A percentile compares a stretch with the other conserved stretches of the same genome.
These are phyloP conservation scores for Isoetes taiwanensis DNA, from an alignment of 75 land plant genomes.

Conservation along the genomic window DNA sequence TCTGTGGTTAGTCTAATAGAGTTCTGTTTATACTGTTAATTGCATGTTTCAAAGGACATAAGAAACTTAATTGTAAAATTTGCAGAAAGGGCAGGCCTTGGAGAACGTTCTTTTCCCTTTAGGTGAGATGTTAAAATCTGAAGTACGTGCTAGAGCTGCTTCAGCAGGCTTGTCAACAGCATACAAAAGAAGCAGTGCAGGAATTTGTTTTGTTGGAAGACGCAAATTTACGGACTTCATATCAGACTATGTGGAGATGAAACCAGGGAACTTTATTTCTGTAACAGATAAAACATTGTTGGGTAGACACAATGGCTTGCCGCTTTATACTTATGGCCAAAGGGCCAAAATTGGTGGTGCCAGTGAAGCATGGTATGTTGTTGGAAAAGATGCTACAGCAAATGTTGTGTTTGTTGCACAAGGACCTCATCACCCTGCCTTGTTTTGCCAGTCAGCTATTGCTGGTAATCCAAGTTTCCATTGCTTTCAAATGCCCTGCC, in stretches of 20 bases:
- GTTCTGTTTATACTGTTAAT: not conserved
- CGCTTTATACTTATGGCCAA: constrained; percentile 21
- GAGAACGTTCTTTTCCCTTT: constrained; percentile 15
- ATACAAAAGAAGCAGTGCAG: constrained; percentile 18
- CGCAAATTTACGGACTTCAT: constrained; percentile 18
- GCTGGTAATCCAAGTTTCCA: constrained; percentile 1
- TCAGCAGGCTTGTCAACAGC: constrained; percentile 14
- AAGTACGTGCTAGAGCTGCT: constrained; percentile 10
- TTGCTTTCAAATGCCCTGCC: not conserved
- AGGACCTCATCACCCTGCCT: constrained; percentile 18
- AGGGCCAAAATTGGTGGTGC: constrained; percentile 14
- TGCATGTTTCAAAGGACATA: too few species aligned
- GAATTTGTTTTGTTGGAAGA: constrained; percentile 20
- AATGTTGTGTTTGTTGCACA: constrained; percentile 15
- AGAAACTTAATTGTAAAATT: too few species aligned
- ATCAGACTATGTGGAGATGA: constrained; percentile 20
- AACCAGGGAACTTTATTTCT: constrained; percentile 14
- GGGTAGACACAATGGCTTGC: constrained; percentile 14
- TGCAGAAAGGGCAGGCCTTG: constrained; percentile 13
- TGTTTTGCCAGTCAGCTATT: constrained; percentile 16
- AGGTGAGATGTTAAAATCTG: constrained; percentile 9
- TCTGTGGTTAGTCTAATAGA: constrained; percentile 14
- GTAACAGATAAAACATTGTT: not conserved
- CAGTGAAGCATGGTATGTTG: constrained; percentile 15
- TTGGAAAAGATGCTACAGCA: constrained; percentile 13